A percentile compares a stretch with the other conserved stretches of the same genome.
phyloP scores from a whole-genome alignment of 192 early-diverging fungal species.

The Coemansia sp. region DNA sequence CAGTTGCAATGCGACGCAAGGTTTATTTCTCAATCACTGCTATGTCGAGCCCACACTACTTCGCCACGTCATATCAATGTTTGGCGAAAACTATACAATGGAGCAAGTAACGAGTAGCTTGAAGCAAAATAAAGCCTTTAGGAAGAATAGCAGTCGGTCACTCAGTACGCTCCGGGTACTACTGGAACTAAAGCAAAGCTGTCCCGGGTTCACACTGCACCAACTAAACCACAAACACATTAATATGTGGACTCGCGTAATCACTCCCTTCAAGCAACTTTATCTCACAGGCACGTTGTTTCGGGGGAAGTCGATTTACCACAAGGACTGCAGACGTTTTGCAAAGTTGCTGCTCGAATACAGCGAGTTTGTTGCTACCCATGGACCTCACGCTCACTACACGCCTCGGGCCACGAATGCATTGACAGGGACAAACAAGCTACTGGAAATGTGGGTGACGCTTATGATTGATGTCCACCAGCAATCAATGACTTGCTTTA shows the following conservation, averaged over 20 bases:
- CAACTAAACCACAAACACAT: slow-evolving; percentile 48
- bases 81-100: background rate
- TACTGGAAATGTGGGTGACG: slow-evolving; percentile 34
- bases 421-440: too few relatives aligned
- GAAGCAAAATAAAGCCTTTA: too few relatives aligned
- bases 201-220: slow-evolving; percentile 20
- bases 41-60: slow-evolving; percentile 25
- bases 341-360: slow-evolving; percentile 23
- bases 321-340: slow-evolving; percentile 40
- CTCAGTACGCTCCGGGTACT: slow-evolving; percentile 13
- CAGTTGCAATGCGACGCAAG: slow-evolving; percentile 7
- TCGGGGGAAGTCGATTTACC: slow-evolving; percentile 24
- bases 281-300: slow-evolving; percentile 14
- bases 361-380: background rate
- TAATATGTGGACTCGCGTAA: slow-evolving; percentile 41
- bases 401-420: too few relatives aligned
- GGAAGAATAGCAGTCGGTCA: slow-evolving; percentile 20
- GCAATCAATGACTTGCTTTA: slow-evolving; percentile 11
- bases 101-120: background rate
- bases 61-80: background rate
- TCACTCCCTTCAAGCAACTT: slow-evolving; percentile 21
- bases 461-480: slow-evolving; percentile 25
- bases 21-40: slow-evolving; percentile 18
- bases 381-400: background rate
- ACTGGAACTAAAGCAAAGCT: slow-evolving; percentile 11